Conservation (phyloP, 2,329 filamentous ascomycete genomes). For the Verticillium zaregamsianum region DNA sequence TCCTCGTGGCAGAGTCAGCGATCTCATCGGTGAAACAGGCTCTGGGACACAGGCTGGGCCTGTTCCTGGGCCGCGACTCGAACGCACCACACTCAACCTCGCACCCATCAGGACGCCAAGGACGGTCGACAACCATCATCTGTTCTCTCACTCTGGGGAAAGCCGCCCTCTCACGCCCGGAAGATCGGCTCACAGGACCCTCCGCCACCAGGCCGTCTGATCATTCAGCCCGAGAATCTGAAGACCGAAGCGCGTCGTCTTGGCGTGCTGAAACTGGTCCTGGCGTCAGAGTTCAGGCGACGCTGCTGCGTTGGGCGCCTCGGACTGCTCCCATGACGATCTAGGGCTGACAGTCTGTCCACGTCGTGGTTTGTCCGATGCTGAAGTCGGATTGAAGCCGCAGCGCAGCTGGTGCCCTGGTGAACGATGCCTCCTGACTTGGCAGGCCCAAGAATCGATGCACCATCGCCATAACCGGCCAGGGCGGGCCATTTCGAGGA, state of each 20-base stretch:
- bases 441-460: background rate
- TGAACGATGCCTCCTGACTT: background rate
- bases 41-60: too few relatives aligned
- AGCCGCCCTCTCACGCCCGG: background rate
- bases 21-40: too few relatives aligned
- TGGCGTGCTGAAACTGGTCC: background rate
- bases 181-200: background rate
- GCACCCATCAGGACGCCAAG: background rate
- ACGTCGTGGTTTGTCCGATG: background rate
- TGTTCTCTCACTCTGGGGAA: background rate
- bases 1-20: too few relatives aligned
- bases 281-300: background rate
- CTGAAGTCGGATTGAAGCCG: background rate
- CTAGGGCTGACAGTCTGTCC: background rate
- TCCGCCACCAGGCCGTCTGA: background rate
- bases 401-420: background rate
- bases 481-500: too few relatives aligned
- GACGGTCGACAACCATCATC: background rate
- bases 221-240: background rate
- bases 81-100: too few relatives aligned
- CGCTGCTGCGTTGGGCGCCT: background rate
- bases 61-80: too few relatives aligned
- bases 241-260: background rate
- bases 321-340: background rate
- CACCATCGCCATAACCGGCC: too few relatives aligned